These are phyloP conservation scores for Cordyceps farinosa DNA, from an alignment of 2,329 filamentous ascomycete genomes.

Conservation along the genomic window DNA sequence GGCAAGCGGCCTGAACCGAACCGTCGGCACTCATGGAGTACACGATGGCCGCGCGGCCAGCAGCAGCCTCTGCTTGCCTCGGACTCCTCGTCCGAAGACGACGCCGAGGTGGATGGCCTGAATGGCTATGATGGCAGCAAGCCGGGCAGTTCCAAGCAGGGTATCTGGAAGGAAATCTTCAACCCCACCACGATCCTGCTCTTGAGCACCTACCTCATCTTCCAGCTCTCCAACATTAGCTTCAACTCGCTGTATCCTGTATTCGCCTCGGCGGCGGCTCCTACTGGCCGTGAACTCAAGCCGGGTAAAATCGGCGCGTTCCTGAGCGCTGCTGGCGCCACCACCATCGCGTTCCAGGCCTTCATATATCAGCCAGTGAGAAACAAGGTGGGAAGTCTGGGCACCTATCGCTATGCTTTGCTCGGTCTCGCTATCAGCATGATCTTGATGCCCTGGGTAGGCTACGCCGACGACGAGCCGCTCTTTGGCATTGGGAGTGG, in stretches of 20 bases:
- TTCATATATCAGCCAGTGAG: conserved; percentile 78
- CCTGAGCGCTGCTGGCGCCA: conserved; percentile 75
- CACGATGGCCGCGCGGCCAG: conserved; percentile 35
- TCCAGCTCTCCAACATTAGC: conserved; percentile 89
- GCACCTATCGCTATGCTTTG: conserved; percentile 75
- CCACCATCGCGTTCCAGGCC: conserved; percentile 88
- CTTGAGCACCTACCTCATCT: conserved; percentile 82
- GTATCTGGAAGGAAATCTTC: conserved; percentile 55
- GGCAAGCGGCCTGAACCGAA: conserved; percentile 13
- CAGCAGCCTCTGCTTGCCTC: conserved; percentile 31
- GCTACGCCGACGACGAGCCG: conserved; percentile 62
- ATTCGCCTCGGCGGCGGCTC: conserved; percentile 72
- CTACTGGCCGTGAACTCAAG: conserved; percentile 70
- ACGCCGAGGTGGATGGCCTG: conserved; percentile 19
- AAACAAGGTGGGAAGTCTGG: conserved; percentile 76
- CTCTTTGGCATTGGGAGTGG: conserved; percentile 58
- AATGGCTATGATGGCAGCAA: conserved; percentile 23
- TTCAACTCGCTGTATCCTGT: conserved; percentile 96
- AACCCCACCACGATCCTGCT: conserved; percentile 80
- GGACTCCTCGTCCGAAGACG: conserved; percentile 25
- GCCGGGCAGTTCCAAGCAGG: conserved; percentile 34
- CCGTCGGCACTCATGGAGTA: conserved; percentile 35
- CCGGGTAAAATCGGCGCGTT: conserved; percentile 82
- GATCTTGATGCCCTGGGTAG: conserved; percentile 83
- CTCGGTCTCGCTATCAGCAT: conserved; percentile 80